phyloP scores from a whole-genome alignment of 768 basidiomycete genomes.

The Rhodosporidiobolus odoratus region DNA sequence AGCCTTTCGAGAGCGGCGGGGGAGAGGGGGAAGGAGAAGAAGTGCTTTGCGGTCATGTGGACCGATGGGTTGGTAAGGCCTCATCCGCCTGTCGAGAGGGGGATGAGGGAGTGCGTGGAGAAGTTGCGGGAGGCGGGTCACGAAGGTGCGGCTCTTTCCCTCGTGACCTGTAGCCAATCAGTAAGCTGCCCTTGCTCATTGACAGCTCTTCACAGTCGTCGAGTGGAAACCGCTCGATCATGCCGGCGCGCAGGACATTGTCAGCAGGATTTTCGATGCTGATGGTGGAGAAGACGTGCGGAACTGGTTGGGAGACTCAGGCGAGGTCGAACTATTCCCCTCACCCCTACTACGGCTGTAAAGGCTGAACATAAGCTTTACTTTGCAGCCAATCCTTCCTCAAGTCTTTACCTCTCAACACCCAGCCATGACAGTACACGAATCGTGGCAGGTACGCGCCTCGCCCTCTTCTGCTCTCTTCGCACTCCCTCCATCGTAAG shows the following conservation, averaged over 20 bases:
- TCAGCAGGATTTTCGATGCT: not conserved
- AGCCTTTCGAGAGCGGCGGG: not conserved
- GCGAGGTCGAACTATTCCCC: not conserved
- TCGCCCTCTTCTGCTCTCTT: not conserved
- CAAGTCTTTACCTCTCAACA: constrained; percentile 13
- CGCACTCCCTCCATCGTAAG: not conserved
- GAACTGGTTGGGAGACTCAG: constrained; percentile 6
- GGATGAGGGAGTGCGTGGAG: not conserved
- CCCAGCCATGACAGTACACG: constrained; percentile 1
- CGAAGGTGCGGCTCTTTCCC: not conserved
- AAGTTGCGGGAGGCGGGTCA: constrained; percentile 5
- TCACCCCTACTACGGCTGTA: not conserved
- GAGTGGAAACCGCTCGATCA: constrained; percentile 12
- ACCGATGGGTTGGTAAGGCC: constrained; percentile 13
- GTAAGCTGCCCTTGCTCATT: not conserved
- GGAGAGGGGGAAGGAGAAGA: not conserved
- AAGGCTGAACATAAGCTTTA: not conserved
- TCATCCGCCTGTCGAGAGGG: constrained; percentile 19
- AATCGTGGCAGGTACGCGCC: constrained; percentile 15
- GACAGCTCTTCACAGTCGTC: constrained; percentile 5
- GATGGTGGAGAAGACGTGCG: constrained; percentile 21
- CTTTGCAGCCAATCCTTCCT: constrained; percentile 1
- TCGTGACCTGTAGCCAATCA: not conserved
- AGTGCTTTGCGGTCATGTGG: constrained; percentile 13
- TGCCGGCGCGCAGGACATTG: constrained; percentile 12